phyloP scores from a whole-genome alignment of 1,284 basidiomycete species.

The Phaffia rhodozyma region DNA sequence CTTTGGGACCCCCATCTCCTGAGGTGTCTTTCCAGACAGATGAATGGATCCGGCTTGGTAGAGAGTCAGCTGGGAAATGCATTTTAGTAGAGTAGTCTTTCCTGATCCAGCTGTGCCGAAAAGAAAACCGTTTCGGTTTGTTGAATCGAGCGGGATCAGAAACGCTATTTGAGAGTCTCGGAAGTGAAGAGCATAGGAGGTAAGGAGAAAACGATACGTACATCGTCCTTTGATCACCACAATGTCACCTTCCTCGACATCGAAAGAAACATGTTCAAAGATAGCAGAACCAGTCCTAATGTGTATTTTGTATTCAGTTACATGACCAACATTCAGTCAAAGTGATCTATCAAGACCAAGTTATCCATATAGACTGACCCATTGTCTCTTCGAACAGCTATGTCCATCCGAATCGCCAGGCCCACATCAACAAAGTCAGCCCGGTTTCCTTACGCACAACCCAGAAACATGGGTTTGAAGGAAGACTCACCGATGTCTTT shows the following conservation, averaged over 20 bases:
- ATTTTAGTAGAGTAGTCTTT: constrained; percentile 70
- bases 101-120: constrained; percentile 23
- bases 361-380: not conserved
- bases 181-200: not conserved
- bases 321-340: no score
- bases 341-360: no score
- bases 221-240: constrained; percentile 58
- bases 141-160: not conserved
- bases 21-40: constrained; percentile 46
- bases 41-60: constrained; percentile 52
- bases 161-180: not conserved
- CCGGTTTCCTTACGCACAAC: not conserved
- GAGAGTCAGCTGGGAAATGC: constrained; percentile 61
- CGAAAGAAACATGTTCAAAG: constrained; percentile 49
- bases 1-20: constrained; percentile 49
- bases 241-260: constrained; percentile 56
- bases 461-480: not conserved
- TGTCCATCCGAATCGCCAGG: not conserved
- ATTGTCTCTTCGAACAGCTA: constrained; percentile 15
- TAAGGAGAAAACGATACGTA: constrained; percentile 27
- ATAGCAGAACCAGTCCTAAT: constrained; percentile 28
- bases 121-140: not conserved
- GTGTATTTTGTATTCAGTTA: no score
- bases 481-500: constrained; percentile 8
- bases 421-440: not conserved